Evolutionary conservation across 805 yeast species (phyloP).

Genomic region (Hanseniaspora nectarophila): DNA sequence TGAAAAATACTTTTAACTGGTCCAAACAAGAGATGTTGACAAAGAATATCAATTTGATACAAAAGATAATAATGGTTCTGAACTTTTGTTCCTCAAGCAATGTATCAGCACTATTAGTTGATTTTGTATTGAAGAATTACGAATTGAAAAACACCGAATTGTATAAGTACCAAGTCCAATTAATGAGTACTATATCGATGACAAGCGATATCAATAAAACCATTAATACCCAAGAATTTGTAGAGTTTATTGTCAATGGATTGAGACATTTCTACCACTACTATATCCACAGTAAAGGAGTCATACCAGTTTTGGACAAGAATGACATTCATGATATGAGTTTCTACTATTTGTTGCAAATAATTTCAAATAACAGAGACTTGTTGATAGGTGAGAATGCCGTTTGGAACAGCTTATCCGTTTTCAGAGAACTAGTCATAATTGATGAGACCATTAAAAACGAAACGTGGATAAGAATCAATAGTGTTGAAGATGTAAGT

Average conservation of each 20-base stretch:
- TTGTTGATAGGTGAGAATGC: not conserved
- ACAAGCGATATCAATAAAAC: not conserved
- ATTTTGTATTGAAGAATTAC: not conserved
- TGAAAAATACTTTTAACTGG: constrained; percentile 10
- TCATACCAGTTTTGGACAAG: not conserved
- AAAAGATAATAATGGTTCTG: not conserved
- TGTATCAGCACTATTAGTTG: not conserved
- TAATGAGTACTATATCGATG: not conserved
- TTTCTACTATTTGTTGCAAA: not conserved
- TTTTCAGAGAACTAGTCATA: constrained; percentile 6
- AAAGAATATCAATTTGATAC: not conserved
- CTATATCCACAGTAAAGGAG: constrained; percentile 8
- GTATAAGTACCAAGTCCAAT: not conserved
- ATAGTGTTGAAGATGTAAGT: not conserved
- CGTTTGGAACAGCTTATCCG: not conserved
- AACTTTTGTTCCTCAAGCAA: not conserved
- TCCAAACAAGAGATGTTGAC: constrained; percentile 8
- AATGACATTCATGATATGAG: not conserved
- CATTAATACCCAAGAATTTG: not conserved
- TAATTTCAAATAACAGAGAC: not conserved
- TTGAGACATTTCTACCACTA: constrained; percentile 9
- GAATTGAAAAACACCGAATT: constrained; percentile 4
- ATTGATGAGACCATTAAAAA: not conserved
- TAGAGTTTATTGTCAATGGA: not conserved
- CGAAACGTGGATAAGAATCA: not conserved